phyloP scores from a whole-genome alignment of 2,329 filamentous ascomycete species.

The Trichoderma sp. region DNA sequence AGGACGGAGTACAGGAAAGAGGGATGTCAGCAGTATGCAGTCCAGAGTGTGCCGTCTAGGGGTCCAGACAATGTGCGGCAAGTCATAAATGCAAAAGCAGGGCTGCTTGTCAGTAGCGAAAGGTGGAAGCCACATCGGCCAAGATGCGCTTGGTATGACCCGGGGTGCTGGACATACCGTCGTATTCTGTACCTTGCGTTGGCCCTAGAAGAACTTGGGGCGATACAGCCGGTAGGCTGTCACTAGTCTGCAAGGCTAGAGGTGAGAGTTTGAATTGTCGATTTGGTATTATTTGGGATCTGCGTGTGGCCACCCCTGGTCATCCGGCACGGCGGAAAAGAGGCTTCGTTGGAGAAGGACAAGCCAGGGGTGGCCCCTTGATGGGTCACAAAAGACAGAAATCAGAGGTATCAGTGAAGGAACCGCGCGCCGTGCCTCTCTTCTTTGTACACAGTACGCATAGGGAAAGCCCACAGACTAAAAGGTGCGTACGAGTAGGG shows the following conservation, averaged over 20 bases:
- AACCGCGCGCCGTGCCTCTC: not conserved
- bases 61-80: conserved; percentile 6
- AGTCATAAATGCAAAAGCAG: conserved; percentile 4
- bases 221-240: conserved; percentile 24
- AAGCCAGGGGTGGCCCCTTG: conserved; percentile 1
- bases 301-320: conserved; percentile 27
- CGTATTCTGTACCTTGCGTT: conserved; percentile 24
- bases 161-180: conserved; percentile 18
- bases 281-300: conserved; percentile 27
- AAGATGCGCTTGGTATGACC: conserved; percentile 10
- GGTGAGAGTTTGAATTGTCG: conserved; percentile 21
- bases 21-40: conserved; percentile 10
- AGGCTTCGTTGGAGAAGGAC: conserved; percentile 18
- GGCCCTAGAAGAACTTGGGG: conserved; percentile 13
- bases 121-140: conserved; percentile 1
- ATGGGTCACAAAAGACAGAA: not conserved
- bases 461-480: not conserved
- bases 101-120: conserved; percentile 11
- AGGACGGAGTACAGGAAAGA: conserved; percentile 8
- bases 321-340: conserved; percentile 31
- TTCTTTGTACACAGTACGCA: not conserved
- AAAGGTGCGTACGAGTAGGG: not conserved
- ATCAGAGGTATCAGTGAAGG: not conserved
- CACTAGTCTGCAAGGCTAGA: conserved; percentile 27
- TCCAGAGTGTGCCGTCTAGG: conserved; percentile 1